A percentile compares a stretch with the other conserved stretches of the same genome.
These are phyloP conservation scores for Rhodotorula sp. DNA, from an alignment of 1,284 basidiomycete species.

Conservation along the genomic window DNA sequence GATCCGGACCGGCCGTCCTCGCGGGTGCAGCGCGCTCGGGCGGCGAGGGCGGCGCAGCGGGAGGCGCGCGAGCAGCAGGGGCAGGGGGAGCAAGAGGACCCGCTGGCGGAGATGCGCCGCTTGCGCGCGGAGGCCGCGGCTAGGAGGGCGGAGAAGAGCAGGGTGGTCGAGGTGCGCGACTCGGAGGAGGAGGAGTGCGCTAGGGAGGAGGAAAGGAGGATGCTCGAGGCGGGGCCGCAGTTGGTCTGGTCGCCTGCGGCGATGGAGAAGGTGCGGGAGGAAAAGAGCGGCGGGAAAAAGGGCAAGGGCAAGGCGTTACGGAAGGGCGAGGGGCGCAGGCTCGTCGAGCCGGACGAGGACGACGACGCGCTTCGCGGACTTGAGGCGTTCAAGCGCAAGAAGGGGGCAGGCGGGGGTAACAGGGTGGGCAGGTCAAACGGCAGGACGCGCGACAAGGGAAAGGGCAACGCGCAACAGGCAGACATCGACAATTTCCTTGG, in stretches of 20 bases:
- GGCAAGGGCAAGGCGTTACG: neutral
- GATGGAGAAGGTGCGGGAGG: neutral
- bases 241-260: neutral
- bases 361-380: neutral
- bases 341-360: neutral
- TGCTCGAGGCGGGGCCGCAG: neutral
- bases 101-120: neutral
- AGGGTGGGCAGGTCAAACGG: too few species aligned
- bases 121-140: neutral
- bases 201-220: neutral
- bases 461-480: neutral
- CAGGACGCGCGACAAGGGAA: neutral
- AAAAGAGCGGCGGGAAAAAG: too few species aligned
- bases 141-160: neutral
- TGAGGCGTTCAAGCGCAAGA: neutral
- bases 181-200: neutral
- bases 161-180: neutral
- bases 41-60: neutral
- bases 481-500: neutral
- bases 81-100: neutral
- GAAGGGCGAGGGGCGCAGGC: neutral
- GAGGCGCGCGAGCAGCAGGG: neutral
- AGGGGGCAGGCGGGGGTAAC: neutral
- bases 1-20: slow-evolving; percentile 20
- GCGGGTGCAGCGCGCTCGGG: neutral